A percentile compares a stretch with the other conserved stretches of the same genome.
These are phyloP conservation scores for Tuber aestivum DNA, from an alignment of 495 filamentous ascomycete species.

Conservation along the genomic window DNA sequence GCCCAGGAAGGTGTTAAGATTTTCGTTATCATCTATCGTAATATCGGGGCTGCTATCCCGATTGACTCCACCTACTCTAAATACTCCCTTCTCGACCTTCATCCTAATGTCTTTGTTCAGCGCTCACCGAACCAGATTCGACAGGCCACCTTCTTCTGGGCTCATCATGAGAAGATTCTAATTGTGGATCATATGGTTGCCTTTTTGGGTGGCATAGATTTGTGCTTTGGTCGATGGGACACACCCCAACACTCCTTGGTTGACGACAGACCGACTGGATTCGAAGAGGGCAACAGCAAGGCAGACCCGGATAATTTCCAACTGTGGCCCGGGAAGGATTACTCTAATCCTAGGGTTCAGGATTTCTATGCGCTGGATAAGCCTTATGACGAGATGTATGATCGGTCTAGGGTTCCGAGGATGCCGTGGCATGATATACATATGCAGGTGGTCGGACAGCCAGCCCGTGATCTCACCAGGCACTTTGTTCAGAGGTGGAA, in stretches of 20 bases:
- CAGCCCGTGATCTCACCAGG: constrained; percentile 84
- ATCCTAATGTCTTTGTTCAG: constrained; percentile 93
- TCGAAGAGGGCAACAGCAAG: constrained; percentile 64
- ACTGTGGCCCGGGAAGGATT: constrained; percentile 96
- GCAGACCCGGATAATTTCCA: constrained; percentile 92
- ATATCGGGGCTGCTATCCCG: constrained; percentile 94
- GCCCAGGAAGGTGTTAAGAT: constrained; percentile 94
- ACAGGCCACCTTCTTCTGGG: constrained; percentile 99
- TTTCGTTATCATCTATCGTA: constrained; percentile 96
- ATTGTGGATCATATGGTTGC: constrained; percentile 94
- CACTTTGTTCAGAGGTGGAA: constrained; percentile 99
- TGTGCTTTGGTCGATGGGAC: constrained; percentile 98
- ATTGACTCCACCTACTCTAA: constrained; percentile 99
- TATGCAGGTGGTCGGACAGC: constrained; percentile 97
- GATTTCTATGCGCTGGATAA: constrained; percentile 93
- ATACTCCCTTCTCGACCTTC: constrained; percentile 90
- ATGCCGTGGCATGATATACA: constrained; percentile 99
- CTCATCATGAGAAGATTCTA: constrained; percentile 95
- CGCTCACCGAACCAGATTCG: constrained; percentile 94
- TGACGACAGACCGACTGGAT: constrained; percentile 93
- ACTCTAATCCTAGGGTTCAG: constrained; percentile 89
- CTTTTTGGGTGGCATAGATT: constrained; percentile 92
- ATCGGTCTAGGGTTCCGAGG: constrained; percentile 73
- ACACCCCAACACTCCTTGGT: constrained; percentile 83
- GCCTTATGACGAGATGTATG: constrained; percentile 99